Conservation (phyloP, 192 early-diverging fungal genomes). For the Gigaspora rosea region DNA sequence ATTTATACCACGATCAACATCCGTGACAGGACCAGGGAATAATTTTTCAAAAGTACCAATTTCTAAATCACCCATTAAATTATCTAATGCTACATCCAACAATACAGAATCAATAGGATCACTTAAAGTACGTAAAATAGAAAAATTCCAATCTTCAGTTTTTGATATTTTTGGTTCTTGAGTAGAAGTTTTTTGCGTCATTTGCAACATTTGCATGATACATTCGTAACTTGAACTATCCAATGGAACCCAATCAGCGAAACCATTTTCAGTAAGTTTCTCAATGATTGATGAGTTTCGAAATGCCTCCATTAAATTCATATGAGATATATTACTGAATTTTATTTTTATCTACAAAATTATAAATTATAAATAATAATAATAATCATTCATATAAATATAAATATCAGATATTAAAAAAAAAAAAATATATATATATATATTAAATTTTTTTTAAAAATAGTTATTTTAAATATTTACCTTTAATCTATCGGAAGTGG, state of each 20-base stretch:
- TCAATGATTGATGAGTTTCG: background rate
- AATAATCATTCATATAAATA: no score
- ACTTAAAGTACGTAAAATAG: background rate
- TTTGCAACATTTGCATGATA: background rate
- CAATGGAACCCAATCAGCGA: constrained; percentile 18
- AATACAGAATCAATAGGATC: constrained; percentile 8
- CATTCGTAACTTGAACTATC: constrained; percentile 23
- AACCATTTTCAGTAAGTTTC: background rate
- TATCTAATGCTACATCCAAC: background rate
- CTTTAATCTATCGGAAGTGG: background rate
- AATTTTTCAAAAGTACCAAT: constrained; percentile 9
- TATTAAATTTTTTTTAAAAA: background rate
- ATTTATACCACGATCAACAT: background rate
- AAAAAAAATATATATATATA: background rate
- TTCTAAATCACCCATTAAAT: constrained; percentile 7
- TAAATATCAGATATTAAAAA: no score
- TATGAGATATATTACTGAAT: constrained; percentile 4
- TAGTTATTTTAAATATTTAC: background rate
- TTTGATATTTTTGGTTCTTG: no score
- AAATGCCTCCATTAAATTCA: background rate
- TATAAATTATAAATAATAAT: background rate
- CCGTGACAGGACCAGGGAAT: constrained; percentile 1
- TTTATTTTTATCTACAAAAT: constrained; percentile 21
- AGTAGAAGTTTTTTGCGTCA: no score
- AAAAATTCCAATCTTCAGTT: background rate